Base-by-base conservation (phyloP, 208 protist species). In the Crithidia sp. region DNA sequence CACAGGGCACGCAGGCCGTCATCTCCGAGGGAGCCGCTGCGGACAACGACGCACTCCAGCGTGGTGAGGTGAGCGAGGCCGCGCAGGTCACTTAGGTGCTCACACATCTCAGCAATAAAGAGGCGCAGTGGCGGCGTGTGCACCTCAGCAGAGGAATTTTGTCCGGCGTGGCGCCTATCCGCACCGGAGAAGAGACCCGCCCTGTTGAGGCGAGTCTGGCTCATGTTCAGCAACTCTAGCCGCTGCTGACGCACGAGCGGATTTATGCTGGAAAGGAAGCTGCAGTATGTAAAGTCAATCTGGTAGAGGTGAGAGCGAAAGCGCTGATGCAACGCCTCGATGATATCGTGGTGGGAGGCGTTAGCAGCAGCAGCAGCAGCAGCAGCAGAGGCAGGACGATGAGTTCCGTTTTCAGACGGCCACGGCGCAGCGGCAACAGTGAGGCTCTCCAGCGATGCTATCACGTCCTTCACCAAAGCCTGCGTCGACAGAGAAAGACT, bases 211-310 rank as follows among this genome's bases (percentile, higher is more conserved):
- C 79, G 75, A 13, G 80, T 88, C 43, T 91, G 83, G 55, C 83
- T 88, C 13, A 87, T 40, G 77, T 86, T 86, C 40, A 91, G 62
- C 52, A 84, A 84, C 58, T 86, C 74, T 49, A 91, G 62, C 17
- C 59, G 47, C 36, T 77, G 76, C 77, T 87, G 85, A 1, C 45
- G 62, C 40, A 60, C 44, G 4, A 85, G 58, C 9, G 44, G 60
- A 49, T 79, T 77, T 19, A 91, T 67, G 52, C 74, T 82, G 10
- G 63, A 76, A 44, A 91, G 65, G 17, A 19, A 50, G 41, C 80
- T 67, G 69, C 82, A 88, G 69, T 71, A 91, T 63, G 86, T 84
- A 61, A 91, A 72, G 63, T 91, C 86, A 47, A 91, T 68, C 16
- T 88, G 83, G 43, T 91, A 88, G 49, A 91, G 65, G 61, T 87